Evolutionary conservation across 805 yeast genomes (phyloP).

Genomic region (Ogataea nitratoaversa): DNA sequence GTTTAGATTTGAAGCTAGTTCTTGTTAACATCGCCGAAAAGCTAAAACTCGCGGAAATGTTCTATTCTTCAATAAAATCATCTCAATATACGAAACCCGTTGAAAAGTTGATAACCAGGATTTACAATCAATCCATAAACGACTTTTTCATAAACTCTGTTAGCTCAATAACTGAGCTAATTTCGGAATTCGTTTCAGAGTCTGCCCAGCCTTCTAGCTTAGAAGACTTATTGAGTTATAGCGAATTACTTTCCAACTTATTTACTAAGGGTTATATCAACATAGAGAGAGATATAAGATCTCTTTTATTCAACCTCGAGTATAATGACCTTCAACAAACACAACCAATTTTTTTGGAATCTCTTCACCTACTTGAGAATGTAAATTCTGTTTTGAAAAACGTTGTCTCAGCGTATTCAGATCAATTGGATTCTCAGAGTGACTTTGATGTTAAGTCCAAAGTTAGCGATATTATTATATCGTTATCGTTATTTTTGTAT

Average conservation of each 20-base stretch:
- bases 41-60: constrained; percentile 10
- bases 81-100: constrained; percentile 1
- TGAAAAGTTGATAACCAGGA: constrained; percentile 1
- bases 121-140: constrained; percentile 1
- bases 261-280: constrained; percentile 14
- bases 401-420: constrained; percentile 8
- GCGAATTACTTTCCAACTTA: constrained; percentile 9
- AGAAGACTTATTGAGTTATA: constrained; percentile 8
- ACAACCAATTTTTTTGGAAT: constrained; percentile 17
- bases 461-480: constrained; percentile 15
- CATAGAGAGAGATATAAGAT: constrained; percentile 16
- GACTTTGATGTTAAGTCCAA: constrained; percentile 10
- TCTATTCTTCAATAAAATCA: constrained; percentile 9
- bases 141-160: constrained; percentile 8
- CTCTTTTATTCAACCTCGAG: constrained; percentile 4
- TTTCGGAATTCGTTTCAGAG: constrained; percentile 1
- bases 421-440: constrained; percentile 12
- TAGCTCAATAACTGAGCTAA: constrained; percentile 5
- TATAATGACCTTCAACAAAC: constrained; percentile 2
- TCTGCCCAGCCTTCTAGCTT: constrained; percentile 5
- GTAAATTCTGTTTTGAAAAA: constrained; percentile 18
- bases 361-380: constrained; percentile 12
- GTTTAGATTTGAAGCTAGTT: constrained; percentile 7
- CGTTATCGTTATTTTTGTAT: constrained; percentile 23
- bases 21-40: constrained; percentile 18